A percentile compares a stretch with the other conserved stretches of the same genome.
Conservation (phyloP, 352 stramenopile genomes). For the Phytophthora kernoviae region DNA sequence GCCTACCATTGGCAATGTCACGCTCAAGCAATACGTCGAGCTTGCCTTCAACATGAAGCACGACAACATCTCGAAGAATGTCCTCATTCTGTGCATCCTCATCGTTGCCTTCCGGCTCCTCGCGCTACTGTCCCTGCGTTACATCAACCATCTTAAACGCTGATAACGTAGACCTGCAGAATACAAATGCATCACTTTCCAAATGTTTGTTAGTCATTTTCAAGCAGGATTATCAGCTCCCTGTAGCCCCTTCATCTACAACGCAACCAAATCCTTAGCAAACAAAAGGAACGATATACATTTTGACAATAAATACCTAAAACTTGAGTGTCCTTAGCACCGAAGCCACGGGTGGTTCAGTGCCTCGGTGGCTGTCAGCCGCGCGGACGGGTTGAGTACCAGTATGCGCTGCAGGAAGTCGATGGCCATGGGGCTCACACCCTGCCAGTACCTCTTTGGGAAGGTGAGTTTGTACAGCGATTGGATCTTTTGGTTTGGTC, state of each 20-base stretch:
- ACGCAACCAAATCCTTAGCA: background rate
- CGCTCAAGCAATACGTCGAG: constrained; percentile 51
- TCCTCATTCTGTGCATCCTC: constrained; percentile 36
- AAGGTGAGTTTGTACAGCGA: constrained; percentile 74
- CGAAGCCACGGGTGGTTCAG: constrained; percentile 60
- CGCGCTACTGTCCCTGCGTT: constrained; percentile 45
- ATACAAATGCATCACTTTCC: background rate
- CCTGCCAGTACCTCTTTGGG: constrained; percentile 75
- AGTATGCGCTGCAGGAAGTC: constrained; percentile 68
- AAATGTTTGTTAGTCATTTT: too few relatives aligned
- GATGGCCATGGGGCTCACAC: constrained; percentile 58
- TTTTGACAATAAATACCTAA: constrained; percentile 38
- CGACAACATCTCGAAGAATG: constrained; percentile 39
- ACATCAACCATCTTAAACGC: constrained; percentile 53
- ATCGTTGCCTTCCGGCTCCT: constrained; percentile 44
- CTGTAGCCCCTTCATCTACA: too few relatives aligned
- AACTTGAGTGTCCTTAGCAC: constrained; percentile 14
- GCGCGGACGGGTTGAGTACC: constrained; percentile 55
- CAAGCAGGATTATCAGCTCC: too few relatives aligned
- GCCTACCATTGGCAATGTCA: constrained; percentile 20
- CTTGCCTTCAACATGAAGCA: constrained; percentile 51
- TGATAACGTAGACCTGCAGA: constrained; percentile 8
- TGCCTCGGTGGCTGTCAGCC: constrained; percentile 59
- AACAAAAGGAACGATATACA: background rate
- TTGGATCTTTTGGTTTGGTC: constrained; percentile 64